Evolutionary conservation across 1,284 basidiomycete genomes (phyloP).

Genomic region (Limonomyces culmigenus): DNA sequence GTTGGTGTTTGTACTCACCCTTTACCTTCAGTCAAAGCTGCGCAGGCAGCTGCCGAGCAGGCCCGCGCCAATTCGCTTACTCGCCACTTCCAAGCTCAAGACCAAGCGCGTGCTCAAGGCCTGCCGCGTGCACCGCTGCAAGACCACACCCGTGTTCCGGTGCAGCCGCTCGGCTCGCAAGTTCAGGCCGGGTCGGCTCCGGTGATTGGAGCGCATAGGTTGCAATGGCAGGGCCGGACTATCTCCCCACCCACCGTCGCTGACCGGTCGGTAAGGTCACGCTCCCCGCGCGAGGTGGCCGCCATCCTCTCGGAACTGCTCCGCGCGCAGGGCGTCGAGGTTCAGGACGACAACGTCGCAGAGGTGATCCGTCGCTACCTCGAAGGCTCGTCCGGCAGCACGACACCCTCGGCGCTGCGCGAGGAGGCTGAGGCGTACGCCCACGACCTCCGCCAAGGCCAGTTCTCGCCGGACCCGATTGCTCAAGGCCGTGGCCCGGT

Average conservation of each 20-base stretch:
- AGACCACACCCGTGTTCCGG: slow-evolving; percentile 49
- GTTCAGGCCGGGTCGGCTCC: neutral
- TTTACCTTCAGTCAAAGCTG: slow-evolving; percentile 51
- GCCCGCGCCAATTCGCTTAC: slow-evolving; percentile 57
- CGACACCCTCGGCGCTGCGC: too few species aligned
- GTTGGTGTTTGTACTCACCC: slow-evolving; percentile 3
- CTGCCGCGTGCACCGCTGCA: slow-evolving; percentile 24
- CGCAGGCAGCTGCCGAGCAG: slow-evolving; percentile 71
- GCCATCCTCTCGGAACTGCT: too few species aligned
- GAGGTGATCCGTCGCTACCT: slow-evolving; percentile 10
- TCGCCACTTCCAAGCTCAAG: slow-evolving; percentile 21
- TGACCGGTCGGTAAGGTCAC: too few species aligned
- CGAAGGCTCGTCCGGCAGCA: too few species aligned
- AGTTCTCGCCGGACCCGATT: too few species aligned
- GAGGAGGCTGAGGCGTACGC: too few species aligned
- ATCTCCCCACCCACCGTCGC: slow-evolving; percentile 5
- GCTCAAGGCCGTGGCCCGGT: too few species aligned
- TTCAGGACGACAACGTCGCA: slow-evolving; percentile 13
- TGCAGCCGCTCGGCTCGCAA: slow-evolving; percentile 37
- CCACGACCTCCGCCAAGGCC: too few species aligned
- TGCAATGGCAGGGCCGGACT: slow-evolving; percentile 19
- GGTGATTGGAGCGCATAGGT: slow-evolving; percentile 3
- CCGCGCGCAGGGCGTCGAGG: neutral
- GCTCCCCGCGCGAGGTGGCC: too few species aligned
- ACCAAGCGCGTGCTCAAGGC: slow-evolving; percentile 15